Evolutionary conservation across 2,329 filamentous ascomycete species (phyloP), one percentile per base, ranked within the genome.

Genomic region (Aspergillus candidus): DNA sequence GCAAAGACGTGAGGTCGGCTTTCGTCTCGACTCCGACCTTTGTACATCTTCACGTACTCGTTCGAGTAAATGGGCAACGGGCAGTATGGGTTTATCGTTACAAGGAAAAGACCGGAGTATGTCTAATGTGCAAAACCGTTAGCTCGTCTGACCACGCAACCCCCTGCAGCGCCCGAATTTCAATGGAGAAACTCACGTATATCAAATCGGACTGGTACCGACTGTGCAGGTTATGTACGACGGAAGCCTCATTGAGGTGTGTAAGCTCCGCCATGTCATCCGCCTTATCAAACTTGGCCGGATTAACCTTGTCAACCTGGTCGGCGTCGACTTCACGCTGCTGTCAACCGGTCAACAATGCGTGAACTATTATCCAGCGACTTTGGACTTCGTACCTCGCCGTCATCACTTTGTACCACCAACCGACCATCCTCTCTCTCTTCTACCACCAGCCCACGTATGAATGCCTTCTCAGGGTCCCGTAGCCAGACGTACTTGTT

Each of bases 221-320:
- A 75, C 88, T 91, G 56, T 94, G 86, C 45, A 98, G 78, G 63
- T 98, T 98, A 71, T 98, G 90, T 40, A 98, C 90, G 40, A 98
- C 93, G 0, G 93, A 97, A 15, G 91, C 87, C 71, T 98, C 93
- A 69, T 98, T 98, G 52, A 98, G 74, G 68, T 98, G 93, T 5
- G 93, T 98, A 61, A 98, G 78, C 67, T 98, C 93, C 17, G 94
- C 93, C 93, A 98, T 98, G 68, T 98, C 94, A 71, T 94, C 89
- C 52, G 91, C 91, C 70, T 96, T 98, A 78, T 98, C 93, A 71
- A 98, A 98, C 66, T 98, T 98, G 60, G 91, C 91, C 37, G 93
- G 93, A 69, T 98, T 98, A 73, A 98, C 94, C 70, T 96, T 97
- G 75, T 98, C 94, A 55, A 96, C 89, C 57, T 82, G 85, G 58